These are phyloP conservation scores for Cladorrhinum samala DNA, from an alignment of 495 filamentous ascomycete species.

Conservation along the genomic window DNA sequence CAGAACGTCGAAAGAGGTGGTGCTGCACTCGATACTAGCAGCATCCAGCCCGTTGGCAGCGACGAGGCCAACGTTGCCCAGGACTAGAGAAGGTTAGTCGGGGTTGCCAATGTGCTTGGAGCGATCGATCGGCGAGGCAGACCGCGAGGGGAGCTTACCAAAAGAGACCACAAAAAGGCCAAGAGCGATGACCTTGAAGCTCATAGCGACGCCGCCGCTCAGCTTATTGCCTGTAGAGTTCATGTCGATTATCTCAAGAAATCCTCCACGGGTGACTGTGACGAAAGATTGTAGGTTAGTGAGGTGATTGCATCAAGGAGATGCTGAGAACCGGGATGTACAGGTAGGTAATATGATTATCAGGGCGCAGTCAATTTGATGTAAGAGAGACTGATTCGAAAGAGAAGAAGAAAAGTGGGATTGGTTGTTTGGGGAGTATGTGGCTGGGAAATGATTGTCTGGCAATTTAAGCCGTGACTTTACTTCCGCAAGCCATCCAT, in stretches of 20 bases:
- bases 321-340: background rate
- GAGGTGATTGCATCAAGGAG: background rate
- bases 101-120: background rate
- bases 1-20: background rate
- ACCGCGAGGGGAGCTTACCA: background rate
- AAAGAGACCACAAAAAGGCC: background rate
- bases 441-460: background rate
- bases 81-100: background rate
- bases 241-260: slow-evolving; percentile 2
- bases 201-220: background rate
- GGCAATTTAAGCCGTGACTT: background rate
- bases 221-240: background rate
- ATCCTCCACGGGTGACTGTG: background rate
- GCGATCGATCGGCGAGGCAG: background rate
- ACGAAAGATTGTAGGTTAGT: background rate
- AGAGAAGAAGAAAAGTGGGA: background rate
- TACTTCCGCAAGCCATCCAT: background rate
- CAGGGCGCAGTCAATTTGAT: background rate
- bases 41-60: background rate
- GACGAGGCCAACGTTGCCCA: background rate
- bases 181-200: background rate
- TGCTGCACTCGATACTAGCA: background rate
- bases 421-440: background rate
- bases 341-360: background rate
- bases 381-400: background rate